These are phyloP conservation scores for Agarophyton chilense DNA, from an alignment of 23 red algal genomes.

Conservation along the genomic window DNA sequence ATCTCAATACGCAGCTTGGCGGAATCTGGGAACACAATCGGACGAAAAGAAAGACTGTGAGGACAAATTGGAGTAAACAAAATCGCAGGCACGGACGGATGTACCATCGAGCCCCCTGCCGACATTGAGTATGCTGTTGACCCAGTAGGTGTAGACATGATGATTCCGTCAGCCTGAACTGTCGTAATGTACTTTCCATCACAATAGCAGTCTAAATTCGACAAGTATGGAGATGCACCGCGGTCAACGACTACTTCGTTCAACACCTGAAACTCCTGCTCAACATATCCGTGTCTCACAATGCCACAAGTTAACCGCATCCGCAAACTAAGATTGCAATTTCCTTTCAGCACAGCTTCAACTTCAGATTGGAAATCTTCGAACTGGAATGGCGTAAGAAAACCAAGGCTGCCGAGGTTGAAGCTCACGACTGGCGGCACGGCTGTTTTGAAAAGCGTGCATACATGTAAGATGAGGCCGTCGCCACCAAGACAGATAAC, in stretches of 20 bases:
- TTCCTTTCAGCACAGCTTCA: conserved; percentile 65
- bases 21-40: conserved; percentile 97
- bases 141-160: conserved; percentile 99
- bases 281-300: conserved; percentile 39
- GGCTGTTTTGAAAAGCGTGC: conserved; percentile 76
- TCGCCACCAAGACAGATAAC: conserved; percentile 96
- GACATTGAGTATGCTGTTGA: conserved; percentile 96
- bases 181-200: conserved; percentile 96
- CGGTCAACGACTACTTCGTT: conserved; percentile 99
- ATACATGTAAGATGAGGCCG: conserved; percentile 91
- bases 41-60: conserved; percentile 91
- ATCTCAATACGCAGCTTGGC: conserved; percentile 88
- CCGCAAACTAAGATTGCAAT: conserved; percentile 82
- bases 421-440: conserved; percentile 94
- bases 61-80: conserved; percentile 94
- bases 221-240: conserved; percentile 93
- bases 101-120: conserved; percentile 98
- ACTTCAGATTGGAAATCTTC: conserved; percentile 80
- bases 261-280: conserved; percentile 85
- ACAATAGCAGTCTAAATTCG: conserved; percentile 98
- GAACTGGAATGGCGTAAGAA: conserved; percentile 93
- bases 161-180: conserved; percentile 98
- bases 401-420: conserved; percentile 90
- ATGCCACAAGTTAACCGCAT: conserved; percentile 92
- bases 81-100: conserved; percentile 99